Base-by-base conservation (phyloP, 108 stramenopile species). In the Skeletonema potamos region DNA sequence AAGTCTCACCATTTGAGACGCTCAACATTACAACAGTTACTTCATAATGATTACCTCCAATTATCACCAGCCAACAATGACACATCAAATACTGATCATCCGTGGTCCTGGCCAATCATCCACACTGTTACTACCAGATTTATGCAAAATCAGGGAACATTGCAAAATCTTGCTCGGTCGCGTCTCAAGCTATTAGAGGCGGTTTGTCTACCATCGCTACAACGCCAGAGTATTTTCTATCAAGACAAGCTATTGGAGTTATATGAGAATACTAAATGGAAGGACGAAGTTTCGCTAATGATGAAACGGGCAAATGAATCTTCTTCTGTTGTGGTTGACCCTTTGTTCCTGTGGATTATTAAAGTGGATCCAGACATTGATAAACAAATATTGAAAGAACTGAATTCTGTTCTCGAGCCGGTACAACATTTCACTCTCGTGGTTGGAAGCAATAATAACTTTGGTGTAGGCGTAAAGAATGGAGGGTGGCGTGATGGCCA, bases 41-140 rank as follows among this genome's bases (percentile, higher is more conserved):
- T 55, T 9, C 3, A 11, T 37, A 22, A 6, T 11, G 26, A 67
- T 26, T 55, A 67, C 27, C 27, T 55, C 7, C 51, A 36, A 26
- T 55, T 67, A 20, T 67, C 66, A 20, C 66, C 66, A 55, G 39
- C 41, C 24, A 63, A 9, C 1, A 44, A 6, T 18, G n/a, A 32
- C 36, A 58, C 27, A 18, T 20, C 57, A 2, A 41, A 37, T n/a
- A 17, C 13, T 55, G 22, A 34, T 11, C 57, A n/a, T 24, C 27
- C 57, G 20, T 82, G 81, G 82, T 68, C 82, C 18, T 69, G 75
- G 58, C 86, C 85, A 17, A 71, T 89, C 1, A 77, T 93, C 24
- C 93, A 91, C 65, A 84, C 91, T 64, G 79, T 94, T 27, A 83
- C 83, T 41, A 90, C 93, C 26, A 84, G 93, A 22, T 94, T 94